A percentile compares a stretch with the other conserved stretches of the same genome.
These are phyloP conservation scores for Aquilaria agallochum DNA, from an alignment of 441 rosid genomes.

Conservation along the genomic window DNA sequence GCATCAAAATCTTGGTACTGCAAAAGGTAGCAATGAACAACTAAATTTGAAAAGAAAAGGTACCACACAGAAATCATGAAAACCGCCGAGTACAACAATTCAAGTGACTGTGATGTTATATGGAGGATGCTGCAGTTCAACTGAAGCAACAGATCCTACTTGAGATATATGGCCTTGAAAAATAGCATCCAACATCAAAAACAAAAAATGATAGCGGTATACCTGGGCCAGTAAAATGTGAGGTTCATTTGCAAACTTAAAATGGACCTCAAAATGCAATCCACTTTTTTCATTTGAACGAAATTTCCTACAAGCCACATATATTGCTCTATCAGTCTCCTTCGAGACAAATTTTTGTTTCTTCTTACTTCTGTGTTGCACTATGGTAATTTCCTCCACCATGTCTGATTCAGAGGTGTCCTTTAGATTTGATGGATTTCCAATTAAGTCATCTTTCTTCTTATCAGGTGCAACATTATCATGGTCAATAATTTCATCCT, in stretches of 20 bases:
- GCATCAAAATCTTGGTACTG: too few species aligned
- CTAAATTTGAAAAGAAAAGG: too few species aligned
- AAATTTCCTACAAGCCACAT: slow-evolving; percentile 34
- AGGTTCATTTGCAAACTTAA: slow-evolving; percentile 70
- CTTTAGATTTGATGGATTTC: slow-evolving; percentile 13
- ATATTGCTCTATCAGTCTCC: slow-evolving; percentile 52
- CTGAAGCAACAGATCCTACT: too few species aligned
- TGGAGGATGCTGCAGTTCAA: too few species aligned
- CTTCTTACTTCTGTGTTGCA: slow-evolving; percentile 29
- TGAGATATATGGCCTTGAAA: too few species aligned
- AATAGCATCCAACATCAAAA: neutral
- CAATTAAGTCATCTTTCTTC: slow-evolving; percentile 19
- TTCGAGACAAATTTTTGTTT: slow-evolving; percentile 17
- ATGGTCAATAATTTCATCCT: slow-evolving; percentile 34
- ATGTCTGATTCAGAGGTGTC: slow-evolving; percentile 26
- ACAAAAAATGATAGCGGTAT: slow-evolving; percentile 6
- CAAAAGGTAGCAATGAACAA: too few species aligned
- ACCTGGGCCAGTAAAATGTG: slow-evolving; percentile 92
- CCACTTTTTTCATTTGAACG: slow-evolving; percentile 39
- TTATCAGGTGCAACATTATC: slow-evolving; percentile 21
- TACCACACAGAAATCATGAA: too few species aligned
- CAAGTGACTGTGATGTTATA: too few species aligned
- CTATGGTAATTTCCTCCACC: slow-evolving; percentile 25
- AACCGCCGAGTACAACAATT: too few species aligned
- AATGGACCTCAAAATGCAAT: slow-evolving; percentile 70